A percentile compares a stretch with the other conserved stretches of the same genome.
phyloP scores from a whole-genome alignment of 2,329 filamentous ascomycete species.

The Emydomyces testavorans region DNA sequence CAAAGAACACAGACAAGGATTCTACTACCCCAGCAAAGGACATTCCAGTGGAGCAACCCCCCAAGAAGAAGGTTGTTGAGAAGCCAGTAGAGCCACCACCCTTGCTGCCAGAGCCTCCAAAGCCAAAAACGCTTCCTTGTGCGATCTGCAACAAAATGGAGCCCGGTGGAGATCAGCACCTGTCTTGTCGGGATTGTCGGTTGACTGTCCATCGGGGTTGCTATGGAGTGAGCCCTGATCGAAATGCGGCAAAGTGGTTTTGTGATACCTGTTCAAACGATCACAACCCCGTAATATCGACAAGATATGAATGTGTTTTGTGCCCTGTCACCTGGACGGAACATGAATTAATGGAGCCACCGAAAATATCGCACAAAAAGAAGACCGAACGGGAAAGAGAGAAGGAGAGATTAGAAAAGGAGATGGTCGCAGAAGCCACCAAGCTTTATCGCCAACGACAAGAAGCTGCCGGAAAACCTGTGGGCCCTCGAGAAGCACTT shows the following conservation, averaged over 20 bases:
- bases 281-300: slow-evolving; percentile 82
- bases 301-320: slow-evolving; percentile 83
- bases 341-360: slow-evolving; percentile 71
- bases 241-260: slow-evolving; percentile 68
- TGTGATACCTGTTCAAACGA: slow-evolving; percentile 97
- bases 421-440: slow-evolving; percentile 65
- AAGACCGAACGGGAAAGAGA: slow-evolving; percentile 87
- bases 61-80: slow-evolving; percentile 49
- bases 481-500: slow-evolving; percentile 75
- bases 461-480: slow-evolving; percentile 68
- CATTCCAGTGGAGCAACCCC: slow-evolving; percentile 36
- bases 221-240: slow-evolving; percentile 68
- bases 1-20: slow-evolving; percentile 42
- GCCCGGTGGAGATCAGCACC: slow-evolving; percentile 56
- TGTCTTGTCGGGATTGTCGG: slow-evolving; percentile 77
- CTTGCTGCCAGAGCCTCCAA: slow-evolving; percentile 65
- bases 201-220: slow-evolving; percentile 84
- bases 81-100: slow-evolving; percentile 47
- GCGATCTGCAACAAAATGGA: slow-evolving; percentile 70
- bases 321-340: slow-evolving; percentile 75
- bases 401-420: slow-evolving; percentile 73
- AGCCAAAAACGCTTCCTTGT: slow-evolving; percentile 67
- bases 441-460: slow-evolving; percentile 77
- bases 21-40: slow-evolving; percentile 39
- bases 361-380: slow-evolving; percentile 70